A percentile compares a stretch with the other conserved stretches of the same genome.
Evolutionary conservation across 345 rosid species (phyloP).

Genomic region (Odontarrhena argentea): DNA sequence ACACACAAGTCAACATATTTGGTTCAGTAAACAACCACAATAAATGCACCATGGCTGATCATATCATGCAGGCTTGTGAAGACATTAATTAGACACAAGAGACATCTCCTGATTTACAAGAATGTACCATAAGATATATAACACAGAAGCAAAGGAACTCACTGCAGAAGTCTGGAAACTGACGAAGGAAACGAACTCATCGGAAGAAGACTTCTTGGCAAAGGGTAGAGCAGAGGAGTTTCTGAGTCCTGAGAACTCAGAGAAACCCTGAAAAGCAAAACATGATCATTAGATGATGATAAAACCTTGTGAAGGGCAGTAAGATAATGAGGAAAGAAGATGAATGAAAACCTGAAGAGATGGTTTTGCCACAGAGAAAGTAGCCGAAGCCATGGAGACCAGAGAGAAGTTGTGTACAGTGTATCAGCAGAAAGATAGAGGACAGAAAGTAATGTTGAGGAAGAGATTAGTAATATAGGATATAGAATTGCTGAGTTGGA

Average conservation of each 20-base stretch:
- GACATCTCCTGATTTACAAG: constrained; percentile 14
- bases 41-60: constrained; percentile 27
- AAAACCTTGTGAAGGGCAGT: not conserved
- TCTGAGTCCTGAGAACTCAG: constrained; percentile 80
- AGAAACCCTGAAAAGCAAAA: constrained; percentile 60
- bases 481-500: constrained; percentile 36
- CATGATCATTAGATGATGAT: constrained; percentile 31
- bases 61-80: constrained; percentile 28
- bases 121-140: constrained; percentile 9
- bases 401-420: constrained; percentile 25
- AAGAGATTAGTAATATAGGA: constrained; percentile 34
- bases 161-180: constrained; percentile 83
- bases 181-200: constrained; percentile 69
- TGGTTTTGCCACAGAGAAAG: constrained; percentile 84
- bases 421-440: constrained; percentile 31
- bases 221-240: constrained; percentile 68
- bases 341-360: constrained; percentile 65
- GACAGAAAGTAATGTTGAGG: constrained; percentile 30
- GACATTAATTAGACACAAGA: constrained; percentile 11
- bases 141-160: constrained; percentile 42
- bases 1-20: not conserved
- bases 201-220: constrained; percentile 59
- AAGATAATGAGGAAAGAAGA: not conserved
- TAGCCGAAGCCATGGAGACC: constrained; percentile 82
- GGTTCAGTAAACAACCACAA: constrained; percentile 4